Base-by-base conservation (phyloP, 306 rosid genomes). In the Hylodesmum podocarpum region DNA sequence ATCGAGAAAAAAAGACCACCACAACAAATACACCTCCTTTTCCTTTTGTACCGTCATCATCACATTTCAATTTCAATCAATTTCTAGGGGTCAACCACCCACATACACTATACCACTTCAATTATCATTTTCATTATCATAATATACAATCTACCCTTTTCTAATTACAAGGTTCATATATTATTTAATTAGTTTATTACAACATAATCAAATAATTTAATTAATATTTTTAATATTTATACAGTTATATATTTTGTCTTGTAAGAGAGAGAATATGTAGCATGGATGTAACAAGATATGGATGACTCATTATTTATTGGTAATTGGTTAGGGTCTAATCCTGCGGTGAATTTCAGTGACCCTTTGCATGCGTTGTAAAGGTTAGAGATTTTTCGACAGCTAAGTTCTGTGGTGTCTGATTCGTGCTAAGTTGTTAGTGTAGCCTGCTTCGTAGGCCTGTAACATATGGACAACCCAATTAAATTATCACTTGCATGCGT, bases 361-460 rank as follows among this genome's bases (percentile, higher is more conserved):
- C 2, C 27, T 49, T 75, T 46, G 81, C 81, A 81, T 76, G 85
- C 85, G 85, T 70, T 39, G 53, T 55, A 55, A 55, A 55, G 63
- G 36, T 55, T 57, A 5, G 68, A 19, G 67, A 75, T 68, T 81
- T 73, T 37, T 40, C 50, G 72, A 82, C 82, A 82, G 70, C 79
- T 77, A 64, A 8, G 76, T 43, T 72, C 72, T 82, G 79, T 46
- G 57, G 40, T 47, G 50, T 75, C 76, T 77, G 71, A 44, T 72
- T 71, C 64, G 28, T 40, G 67, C 68, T 73, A 80, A 80, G 36
- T 51, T 50, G 62, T 63, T 44, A 7, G 16, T 8, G 41, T 73
- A 83, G 83, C 13, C 68, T 78, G 73, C 7, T 6, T 73, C 77
- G 15, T 83, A 83, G 86, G 28, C 80, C 86, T 73, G 80, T 66